A percentile compares a stretch with the other conserved stretches of the same genome.
Conservation (phyloP, 108 stramenopile genomes). For the Epipyxis sp. region DNA sequence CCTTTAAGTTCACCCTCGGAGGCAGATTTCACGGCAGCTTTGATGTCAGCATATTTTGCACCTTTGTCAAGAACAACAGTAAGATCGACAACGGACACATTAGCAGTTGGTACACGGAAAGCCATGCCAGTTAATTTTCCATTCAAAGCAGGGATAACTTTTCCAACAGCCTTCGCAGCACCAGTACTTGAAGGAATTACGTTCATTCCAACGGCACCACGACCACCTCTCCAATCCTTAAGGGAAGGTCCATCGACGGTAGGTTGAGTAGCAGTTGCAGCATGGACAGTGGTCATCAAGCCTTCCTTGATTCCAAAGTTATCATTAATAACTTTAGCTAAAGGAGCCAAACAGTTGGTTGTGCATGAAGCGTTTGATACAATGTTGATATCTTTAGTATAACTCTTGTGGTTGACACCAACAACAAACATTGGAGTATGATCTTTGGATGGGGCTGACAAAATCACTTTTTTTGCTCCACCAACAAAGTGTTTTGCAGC, state of each 20-base stretch:
- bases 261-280: conserved; percentile 58
- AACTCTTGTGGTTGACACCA: conserved; percentile 56
- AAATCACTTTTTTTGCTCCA: conserved; percentile 59
- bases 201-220: conserved; percentile 51
- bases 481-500: conserved; percentile 51
- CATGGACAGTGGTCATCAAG: conserved; percentile 61
- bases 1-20: conserved; percentile 54
- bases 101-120: conserved; percentile 55
- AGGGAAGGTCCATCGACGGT: conserved; percentile 56
- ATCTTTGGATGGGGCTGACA: conserved; percentile 58
- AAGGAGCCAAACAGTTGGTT: conserved; percentile 58
- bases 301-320: conserved; percentile 59
- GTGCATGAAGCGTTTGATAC: conserved; percentile 60
- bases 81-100: conserved; percentile 59
- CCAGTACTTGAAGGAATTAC: conserved; percentile 58
- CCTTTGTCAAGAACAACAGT: conserved; percentile 48
- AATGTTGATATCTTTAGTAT: conserved; percentile 47
- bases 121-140: conserved; percentile 61
- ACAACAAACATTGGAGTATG: conserved; percentile 58
- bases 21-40: conserved; percentile 48
- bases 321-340: conserved; percentile 56
- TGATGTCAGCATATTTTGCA: conserved; percentile 50
- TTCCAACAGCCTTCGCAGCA: conserved; percentile 59
- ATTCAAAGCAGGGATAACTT: conserved; percentile 49
- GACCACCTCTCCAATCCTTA: conserved; percentile 51